A percentile compares a stretch with the other conserved stretches of the same genome.
Evolutionary conservation across 2,329 filamentous ascomycete species (phyloP).

Genomic region (Aureobasidium zeae): DNA sequence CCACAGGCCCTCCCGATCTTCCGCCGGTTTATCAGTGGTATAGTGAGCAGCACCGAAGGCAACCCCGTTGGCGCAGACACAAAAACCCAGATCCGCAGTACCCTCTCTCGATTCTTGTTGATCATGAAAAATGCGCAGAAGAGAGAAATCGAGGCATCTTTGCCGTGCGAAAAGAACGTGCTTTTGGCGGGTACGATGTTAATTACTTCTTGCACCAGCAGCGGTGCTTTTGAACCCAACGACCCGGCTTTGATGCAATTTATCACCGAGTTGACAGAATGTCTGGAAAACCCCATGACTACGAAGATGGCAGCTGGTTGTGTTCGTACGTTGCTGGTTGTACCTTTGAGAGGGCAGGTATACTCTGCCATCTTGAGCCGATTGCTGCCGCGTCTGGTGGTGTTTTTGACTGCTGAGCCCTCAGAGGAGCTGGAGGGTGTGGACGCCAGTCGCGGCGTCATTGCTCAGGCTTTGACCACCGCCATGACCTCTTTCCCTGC

Average conservation of each 20-base stretch:
- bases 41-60: too few relatives aligned
- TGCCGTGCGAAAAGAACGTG: conserved; percentile 87
- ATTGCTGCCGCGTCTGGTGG: conserved; percentile 64
- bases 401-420: conserved; percentile 59
- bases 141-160: conserved; percentile 63
- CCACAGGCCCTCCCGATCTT: conserved; percentile 85
- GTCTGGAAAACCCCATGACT: conserved; percentile 70
- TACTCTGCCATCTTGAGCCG: conserved; percentile 60
- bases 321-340: conserved; percentile 67
- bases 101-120: conserved; percentile 69
- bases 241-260: conserved; percentile 57
- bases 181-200: conserved; percentile 82
- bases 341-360: conserved; percentile 49
- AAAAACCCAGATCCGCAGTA: conserved; percentile 66
- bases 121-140: conserved; percentile 70
- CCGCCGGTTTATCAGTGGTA: conserved; percentile 76
- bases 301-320: conserved; percentile 87
- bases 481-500: conserved; percentile 46
- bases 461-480: conserved; percentile 67
- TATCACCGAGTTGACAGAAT: conserved; percentile 74
- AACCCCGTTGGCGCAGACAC: conserved; percentile 39
- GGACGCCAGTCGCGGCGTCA: conserved; percentile 60
- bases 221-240: conserved; percentile 56
- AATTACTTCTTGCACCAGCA: conserved; percentile 71
- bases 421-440: conserved; percentile 64